Conservation (phyloP, 139 green algal genomes). For the Picochlorum sp. region DNA sequence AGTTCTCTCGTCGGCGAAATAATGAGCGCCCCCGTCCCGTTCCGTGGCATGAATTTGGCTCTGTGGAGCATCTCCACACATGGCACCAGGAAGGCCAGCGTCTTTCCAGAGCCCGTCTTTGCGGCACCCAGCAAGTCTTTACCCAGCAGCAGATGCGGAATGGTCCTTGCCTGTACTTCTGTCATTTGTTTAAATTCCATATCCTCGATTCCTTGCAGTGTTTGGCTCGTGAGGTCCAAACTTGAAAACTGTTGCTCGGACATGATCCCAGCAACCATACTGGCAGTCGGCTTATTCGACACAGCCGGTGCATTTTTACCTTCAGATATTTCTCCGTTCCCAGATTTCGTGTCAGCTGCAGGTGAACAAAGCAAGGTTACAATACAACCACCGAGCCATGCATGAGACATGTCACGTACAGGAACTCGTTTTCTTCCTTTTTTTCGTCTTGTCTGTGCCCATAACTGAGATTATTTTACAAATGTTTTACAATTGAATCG, state of each 20-base stretch:
- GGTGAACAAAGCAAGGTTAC: too few species aligned
- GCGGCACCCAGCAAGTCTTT: slow-evolving; percentile 90
- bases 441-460: too few species aligned
- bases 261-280: slow-evolving; percentile 65
- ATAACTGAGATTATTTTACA: too few species aligned
- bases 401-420: too few species aligned
- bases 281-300: too few species aligned
- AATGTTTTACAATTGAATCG: too few species aligned
- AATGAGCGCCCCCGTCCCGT: slow-evolving; percentile 86
- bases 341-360: too few species aligned
- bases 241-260: slow-evolving; percentile 51
- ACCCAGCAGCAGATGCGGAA: slow-evolving; percentile 83
- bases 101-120: slow-evolving; percentile 95
- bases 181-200: slow-evolving; percentile 86
- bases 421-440: too few species aligned
- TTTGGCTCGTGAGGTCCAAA: slow-evolving; percentile 60
- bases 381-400: too few species aligned
- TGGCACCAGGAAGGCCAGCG: slow-evolving; percentile 94
- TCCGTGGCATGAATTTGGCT: slow-evolving; percentile 89
- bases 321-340: too few species aligned
- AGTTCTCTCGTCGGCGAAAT: slow-evolving; percentile 94
- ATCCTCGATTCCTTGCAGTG: slow-evolving; percentile 48
- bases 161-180: slow-evolving; percentile 90
- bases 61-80: slow-evolving; percentile 83
- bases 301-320: too few species aligned